phyloP scores from a whole-genome alignment of 2,329 filamentous ascomycete genomes.

The Monilinia fructigena region DNA sequence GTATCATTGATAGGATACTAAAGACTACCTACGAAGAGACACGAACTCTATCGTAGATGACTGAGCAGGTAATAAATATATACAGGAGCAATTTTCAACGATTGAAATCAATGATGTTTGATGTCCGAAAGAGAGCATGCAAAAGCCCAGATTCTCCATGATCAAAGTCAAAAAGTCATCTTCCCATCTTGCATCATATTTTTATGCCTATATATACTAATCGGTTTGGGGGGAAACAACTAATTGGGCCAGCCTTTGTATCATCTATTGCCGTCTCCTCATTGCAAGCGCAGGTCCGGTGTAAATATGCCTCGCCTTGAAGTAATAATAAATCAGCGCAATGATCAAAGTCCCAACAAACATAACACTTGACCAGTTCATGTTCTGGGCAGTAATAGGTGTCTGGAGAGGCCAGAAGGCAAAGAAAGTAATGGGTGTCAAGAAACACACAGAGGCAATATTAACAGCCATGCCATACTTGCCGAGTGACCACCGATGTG shows the following conservation, averaged over 20 bases:
- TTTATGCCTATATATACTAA: neutral
- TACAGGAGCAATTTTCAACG: neutral
- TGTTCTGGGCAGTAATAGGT: slow-evolving; percentile 42
- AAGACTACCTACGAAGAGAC: neutral
- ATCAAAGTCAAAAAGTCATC: neutral
- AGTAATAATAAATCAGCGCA: slow-evolving; percentile 29
- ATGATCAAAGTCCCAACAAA: slow-evolving; percentile 25
- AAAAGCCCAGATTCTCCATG: neutral
- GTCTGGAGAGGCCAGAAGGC: slow-evolving; percentile 48
- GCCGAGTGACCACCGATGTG: slow-evolving; percentile 46
- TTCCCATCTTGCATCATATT: neutral
- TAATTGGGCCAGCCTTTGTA: neutral
- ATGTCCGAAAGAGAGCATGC: neutral
- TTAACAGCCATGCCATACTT: slow-evolving; percentile 45
- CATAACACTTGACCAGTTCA: slow-evolving; percentile 45
- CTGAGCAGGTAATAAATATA: neutral
- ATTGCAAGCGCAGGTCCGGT: slow-evolving; percentile 22
- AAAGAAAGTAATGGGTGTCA: slow-evolving; percentile 44
- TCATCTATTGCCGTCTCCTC: slow-evolving; percentile 7
- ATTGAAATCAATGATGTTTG: neutral
- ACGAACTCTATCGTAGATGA: neutral
- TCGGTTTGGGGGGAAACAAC: neutral
- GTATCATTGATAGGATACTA: neutral
- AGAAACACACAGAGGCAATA: slow-evolving; percentile 44
- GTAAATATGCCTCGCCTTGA: slow-evolving; percentile 33